phyloP scores from a whole-genome alignment of 768 basidiomycete species.

The Gloeopeniophorella convolvens region DNA sequence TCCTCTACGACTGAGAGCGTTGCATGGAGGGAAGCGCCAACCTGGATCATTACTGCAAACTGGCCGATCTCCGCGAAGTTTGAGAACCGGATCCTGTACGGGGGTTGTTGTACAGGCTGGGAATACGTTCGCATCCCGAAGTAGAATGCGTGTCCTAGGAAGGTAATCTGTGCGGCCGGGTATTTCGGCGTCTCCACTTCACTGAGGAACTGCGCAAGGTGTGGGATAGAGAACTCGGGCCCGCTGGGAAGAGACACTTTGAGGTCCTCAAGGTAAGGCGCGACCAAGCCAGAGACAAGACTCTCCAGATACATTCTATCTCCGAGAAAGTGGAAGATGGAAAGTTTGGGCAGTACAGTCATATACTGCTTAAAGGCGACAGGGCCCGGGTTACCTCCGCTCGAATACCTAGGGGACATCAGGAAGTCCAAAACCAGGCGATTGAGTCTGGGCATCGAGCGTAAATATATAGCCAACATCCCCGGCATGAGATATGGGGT shows the following conservation, averaged over 20 bases:
- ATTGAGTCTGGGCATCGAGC: neutral
- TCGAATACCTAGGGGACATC: too few species aligned
- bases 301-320: neutral
- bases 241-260: rapidly evolving
- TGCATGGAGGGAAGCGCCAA: neutral
- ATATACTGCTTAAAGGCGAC: too few species aligned
- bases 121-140: neutral
- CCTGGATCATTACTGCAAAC: too few species aligned
- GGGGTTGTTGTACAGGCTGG: neutral
- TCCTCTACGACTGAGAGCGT: neutral
- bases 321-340: neutral
- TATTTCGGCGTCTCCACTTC: neutral
- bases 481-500: neutral
- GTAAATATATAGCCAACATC: neutral
- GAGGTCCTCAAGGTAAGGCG: neutral
- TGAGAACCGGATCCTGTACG: neutral
- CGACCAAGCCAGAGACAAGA: neutral
- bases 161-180: neutral
- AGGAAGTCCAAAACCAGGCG: neutral
- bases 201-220: neutral
- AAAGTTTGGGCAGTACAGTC: neutral
- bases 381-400: too few species aligned
- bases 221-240: neutral
- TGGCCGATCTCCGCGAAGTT: too few species aligned
- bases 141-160: rapidly evolving